Evolutionary conservation across 192 early-diverging fungal species (phyloP), one percentile per base, ranked within the genome.

Genomic region (Gaertneriomyces sp.): DNA sequence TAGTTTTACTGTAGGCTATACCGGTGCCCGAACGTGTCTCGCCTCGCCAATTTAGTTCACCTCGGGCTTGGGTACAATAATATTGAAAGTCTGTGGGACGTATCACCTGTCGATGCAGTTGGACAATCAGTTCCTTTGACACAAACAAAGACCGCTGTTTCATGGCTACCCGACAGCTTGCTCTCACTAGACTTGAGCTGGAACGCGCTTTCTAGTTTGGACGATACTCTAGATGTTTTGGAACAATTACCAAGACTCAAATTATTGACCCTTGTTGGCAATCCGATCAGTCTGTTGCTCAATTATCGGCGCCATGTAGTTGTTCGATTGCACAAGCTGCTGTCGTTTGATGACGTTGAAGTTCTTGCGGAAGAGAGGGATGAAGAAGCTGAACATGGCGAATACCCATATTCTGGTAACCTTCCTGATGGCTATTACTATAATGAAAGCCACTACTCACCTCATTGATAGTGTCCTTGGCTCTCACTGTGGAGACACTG

Each of bases 21-120:
- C 11, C 14, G 14, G 25, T 68, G 49, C 41, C 69, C 74, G 4
- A 49, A 68, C n/a, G 39, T 75, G 1, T 61, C 70, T 1, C 9
- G 12, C n/a, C 53, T 75, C 9, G 40, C 12, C 16, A 11, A 5
- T 11, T 43, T 76, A 16, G 25, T 69, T n/a, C 74, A 76, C 41
- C 43, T 76, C 41, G 74, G 74, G 10, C 41, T 62, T 38, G 57
- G 54, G 6, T 73, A 73, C 58, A 76, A 76, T 41, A 10, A 14
- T 4, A 76, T 76, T 17, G 50, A 44, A 14, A 55, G 60, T n/a
- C 7, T 76, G 9, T 33, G 25, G 42, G 19, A 10, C n/a, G 69
- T 42, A 7, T 12, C 1, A 59, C 57, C 50, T 14, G 25, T 33
- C 25, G 25, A 33, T 33, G 25, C 25, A 33, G 25, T 33, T 33